A percentile compares a stretch with the other conserved stretches of the same genome.
Conservation (phyloP, 2,329 filamentous ascomycete genomes). For the Byssothecium circinans region DNA sequence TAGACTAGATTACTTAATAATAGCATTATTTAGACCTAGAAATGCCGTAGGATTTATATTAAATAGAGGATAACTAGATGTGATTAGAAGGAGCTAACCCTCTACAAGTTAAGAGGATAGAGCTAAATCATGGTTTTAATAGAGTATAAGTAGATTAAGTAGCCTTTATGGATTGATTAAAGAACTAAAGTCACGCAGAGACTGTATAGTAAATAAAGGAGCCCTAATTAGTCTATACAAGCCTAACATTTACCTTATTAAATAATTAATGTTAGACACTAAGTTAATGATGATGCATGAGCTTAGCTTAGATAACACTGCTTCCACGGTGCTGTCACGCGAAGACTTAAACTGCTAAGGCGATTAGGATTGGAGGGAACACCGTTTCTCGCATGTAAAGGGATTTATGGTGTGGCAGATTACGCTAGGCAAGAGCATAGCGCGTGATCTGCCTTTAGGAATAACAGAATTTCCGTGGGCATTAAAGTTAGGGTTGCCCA, state of each 20-base stretch:
- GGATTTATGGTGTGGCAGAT: conserved; percentile 6
- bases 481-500: conserved; percentile 10
- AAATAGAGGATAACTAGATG: conserved; percentile 12
- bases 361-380: conserved; percentile 8
- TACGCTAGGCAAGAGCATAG: conserved; percentile 11
- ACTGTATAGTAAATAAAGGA: conserved; percentile 10
- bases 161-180: conserved; percentile 11
- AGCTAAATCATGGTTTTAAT: conserved; percentile 13
- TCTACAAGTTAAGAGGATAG: conserved; percentile 12
- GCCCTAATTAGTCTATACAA: conserved; percentile 9
- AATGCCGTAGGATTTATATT: conserved; percentile 10
- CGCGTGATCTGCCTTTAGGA: conserved; percentile 6
- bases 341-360: conserved; percentile 8
- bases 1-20: conserved; percentile 10
- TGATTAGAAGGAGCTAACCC: conserved; percentile 9
- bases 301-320: conserved; percentile 7
- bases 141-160: conserved; percentile 7
- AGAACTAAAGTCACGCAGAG: conserved; percentile 11
- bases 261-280: conserved; percentile 12
- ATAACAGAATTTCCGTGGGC: conserved; percentile 11
- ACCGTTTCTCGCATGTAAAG: conserved; percentile 7
- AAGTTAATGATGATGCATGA: conserved; percentile 8
- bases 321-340: conserved; percentile 5
- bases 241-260: conserved; percentile 6
- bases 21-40: conserved; percentile 9